Conservation (phyloP, 306 rosid species). For the Acacia acuminata region DNA sequence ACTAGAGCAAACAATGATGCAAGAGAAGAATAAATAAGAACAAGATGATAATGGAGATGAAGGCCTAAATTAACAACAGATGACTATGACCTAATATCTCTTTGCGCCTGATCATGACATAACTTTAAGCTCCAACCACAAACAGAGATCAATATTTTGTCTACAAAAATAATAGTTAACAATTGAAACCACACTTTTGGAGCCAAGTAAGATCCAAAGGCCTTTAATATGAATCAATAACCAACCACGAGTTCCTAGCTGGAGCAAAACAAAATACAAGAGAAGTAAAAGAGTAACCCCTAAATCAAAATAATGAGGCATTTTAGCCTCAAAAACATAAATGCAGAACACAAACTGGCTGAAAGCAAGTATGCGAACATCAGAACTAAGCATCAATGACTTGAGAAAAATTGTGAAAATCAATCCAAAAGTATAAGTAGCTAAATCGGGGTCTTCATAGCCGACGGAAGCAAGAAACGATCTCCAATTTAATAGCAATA, state of each 20-base stretch:
- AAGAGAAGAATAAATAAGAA: constrained; percentile 8
- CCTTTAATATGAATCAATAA: background rate
- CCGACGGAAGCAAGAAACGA: background rate
- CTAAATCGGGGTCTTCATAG: background rate
- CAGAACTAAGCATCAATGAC: too few relatives aligned
- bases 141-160: background rate
- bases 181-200: background rate
- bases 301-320: background rate
- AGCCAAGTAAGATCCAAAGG: background rate
- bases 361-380: too few relatives aligned
- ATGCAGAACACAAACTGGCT: background rate
- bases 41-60: constrained; percentile 4
- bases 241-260: constrained; percentile 11
- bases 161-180: background rate
- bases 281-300: background rate
- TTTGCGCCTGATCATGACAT: too few relatives aligned
- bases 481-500: background rate
- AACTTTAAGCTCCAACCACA: constrained; percentile 1
- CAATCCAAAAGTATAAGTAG: background rate
- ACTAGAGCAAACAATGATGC: too few relatives aligned
- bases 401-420: too few relatives aligned
- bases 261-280: too few relatives aligned
- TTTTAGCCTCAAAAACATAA: background rate
- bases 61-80: background rate
- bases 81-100: too few relatives aligned